Percentiles rank a stretch among this genome's conserved stretches.
Conservation (phyloP, 2,329 filamentous ascomycete species). For the Hypoxylon sp. region DNA sequence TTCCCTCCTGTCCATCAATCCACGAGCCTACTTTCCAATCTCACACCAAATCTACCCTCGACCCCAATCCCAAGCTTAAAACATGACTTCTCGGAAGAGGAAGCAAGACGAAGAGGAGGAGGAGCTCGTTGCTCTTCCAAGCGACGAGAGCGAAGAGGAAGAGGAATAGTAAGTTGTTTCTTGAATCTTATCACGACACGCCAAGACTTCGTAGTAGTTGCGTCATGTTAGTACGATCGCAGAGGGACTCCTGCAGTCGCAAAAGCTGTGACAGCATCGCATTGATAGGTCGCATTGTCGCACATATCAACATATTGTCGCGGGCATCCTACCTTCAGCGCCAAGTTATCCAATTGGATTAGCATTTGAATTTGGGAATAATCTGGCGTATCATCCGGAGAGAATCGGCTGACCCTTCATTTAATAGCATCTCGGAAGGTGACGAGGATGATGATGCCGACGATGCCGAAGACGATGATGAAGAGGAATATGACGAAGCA, state of each 20-base stretch:
- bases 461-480: slow-evolving; percentile 53
- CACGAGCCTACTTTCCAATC: slow-evolving; percentile 15
- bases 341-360: slow-evolving; percentile 1
- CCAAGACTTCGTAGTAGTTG: slow-evolving; percentile 17
- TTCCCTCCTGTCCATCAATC: slow-evolving; percentile 28
- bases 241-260: slow-evolving; percentile 27
- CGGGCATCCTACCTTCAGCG: neutral
- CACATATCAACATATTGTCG: slow-evolving; percentile 29
- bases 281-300: slow-evolving; percentile 27
- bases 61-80: slow-evolving; percentile 29
- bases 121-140: slow-evolving; percentile 56
- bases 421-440: slow-evolving; percentile 52
- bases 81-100: slow-evolving; percentile 55
- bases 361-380: slow-evolving; percentile 3
- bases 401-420: slow-evolving; percentile 37
- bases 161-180: slow-evolving; percentile 55
- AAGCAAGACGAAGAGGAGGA: slow-evolving; percentile 55
- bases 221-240: slow-evolving; percentile 13
- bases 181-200: slow-evolving; percentile 8
- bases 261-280: slow-evolving; percentile 44
- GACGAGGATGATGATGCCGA: slow-evolving; percentile 54
- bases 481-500: slow-evolving; percentile 53
- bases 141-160: slow-evolving; percentile 56
- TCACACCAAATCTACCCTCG: slow-evolving; percentile 16
- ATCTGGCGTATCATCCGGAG: neutral